Evolutionary conservation across 179 eudicot species (phyloP).

Genomic region (Carnegiea gigantea): DNA sequence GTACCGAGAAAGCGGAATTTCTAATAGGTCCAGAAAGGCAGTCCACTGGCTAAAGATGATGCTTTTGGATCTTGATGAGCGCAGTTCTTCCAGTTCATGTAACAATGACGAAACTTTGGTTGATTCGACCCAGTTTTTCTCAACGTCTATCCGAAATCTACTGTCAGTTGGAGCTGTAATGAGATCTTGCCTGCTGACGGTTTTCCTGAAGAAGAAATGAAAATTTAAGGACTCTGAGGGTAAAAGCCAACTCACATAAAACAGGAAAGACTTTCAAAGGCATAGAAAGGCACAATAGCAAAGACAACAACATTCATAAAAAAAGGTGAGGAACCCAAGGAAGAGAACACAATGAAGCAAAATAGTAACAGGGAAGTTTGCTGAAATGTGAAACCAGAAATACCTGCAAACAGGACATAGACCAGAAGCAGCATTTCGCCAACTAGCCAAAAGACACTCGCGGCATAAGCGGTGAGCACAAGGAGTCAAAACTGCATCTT

Average conservation of each 20-base stretch:
- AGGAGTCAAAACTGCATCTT: constrained; percentile 97
- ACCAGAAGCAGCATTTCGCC: constrained; percentile 80
- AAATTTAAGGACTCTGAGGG: constrained; percentile 5
- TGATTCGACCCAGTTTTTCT: constrained; percentile 94
- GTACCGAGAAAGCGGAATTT: constrained; percentile 90
- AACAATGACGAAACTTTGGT: constrained; percentile 80
- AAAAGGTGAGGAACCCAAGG: too few relatives aligned
- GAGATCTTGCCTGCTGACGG: constrained; percentile 73
- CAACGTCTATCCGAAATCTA: constrained; percentile 79
- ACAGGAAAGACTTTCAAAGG: not conserved
- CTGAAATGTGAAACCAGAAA: not conserved
- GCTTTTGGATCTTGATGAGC: constrained; percentile 77
- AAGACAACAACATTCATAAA: not conserved
- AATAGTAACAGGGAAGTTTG: not conserved
- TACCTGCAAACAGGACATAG: constrained; percentile 99
- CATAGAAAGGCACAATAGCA: not conserved
- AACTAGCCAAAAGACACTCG: constrained; percentile 94
- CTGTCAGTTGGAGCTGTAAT: constrained; percentile 93
- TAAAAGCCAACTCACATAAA: not conserved
- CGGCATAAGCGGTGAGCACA: constrained; percentile 98
- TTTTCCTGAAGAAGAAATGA: constrained; percentile 50
- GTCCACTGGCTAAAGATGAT: constrained; percentile 99
- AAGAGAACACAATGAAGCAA: not conserved
- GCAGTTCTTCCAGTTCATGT: constrained; percentile 65
- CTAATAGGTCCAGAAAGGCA: constrained; percentile 87